phyloP scores from a whole-genome alignment of 495 filamentous ascomycete genomes.

The Astrocystis sublimbata region DNA sequence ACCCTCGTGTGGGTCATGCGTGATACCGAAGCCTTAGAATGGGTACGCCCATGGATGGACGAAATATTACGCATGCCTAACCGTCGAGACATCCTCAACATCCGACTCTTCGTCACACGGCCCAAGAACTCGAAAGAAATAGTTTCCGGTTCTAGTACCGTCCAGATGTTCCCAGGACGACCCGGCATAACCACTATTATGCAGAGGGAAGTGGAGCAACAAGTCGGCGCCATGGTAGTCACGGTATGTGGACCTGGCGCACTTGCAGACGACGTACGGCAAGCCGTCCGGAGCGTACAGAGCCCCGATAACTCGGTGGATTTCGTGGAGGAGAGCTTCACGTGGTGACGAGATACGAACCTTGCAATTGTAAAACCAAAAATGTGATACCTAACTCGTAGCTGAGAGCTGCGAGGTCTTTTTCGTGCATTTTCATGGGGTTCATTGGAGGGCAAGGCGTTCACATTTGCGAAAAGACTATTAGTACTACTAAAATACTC shows the following conservation, averaged over 20 bases:
- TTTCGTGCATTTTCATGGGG: background rate
- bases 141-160: slow-evolving; percentile 65
- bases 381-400: slow-evolving; percentile 1
- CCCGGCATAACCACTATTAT: slow-evolving; percentile 79
- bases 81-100: slow-evolving; percentile 73
- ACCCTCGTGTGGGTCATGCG: slow-evolving; percentile 90
- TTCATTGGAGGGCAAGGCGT: slow-evolving; percentile 8
- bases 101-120: slow-evolving; percentile 85
- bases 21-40: slow-evolving; percentile 82
- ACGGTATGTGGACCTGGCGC: slow-evolving; percentile 84
- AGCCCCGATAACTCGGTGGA: slow-evolving; percentile 63
- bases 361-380: background rate
- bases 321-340: slow-evolving; percentile 86
- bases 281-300: slow-evolving; percentile 68
- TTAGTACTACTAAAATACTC: background rate
- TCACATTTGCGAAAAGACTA: background rate
- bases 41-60: slow-evolving; percentile 94
- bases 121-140: slow-evolving; percentile 74
- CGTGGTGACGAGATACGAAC: slow-evolving; percentile 61
- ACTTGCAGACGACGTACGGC: slow-evolving; percentile 80
- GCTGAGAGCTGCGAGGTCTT: background rate
- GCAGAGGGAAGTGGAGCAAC: slow-evolving; percentile 71
- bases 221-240: slow-evolving; percentile 87
- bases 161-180: slow-evolving; percentile 82
- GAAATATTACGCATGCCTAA: slow-evolving; percentile 74